phyloP scores from a whole-genome alignment of 192 early-diverging fungal genomes.

The Jimgerdemannia flammicorona region DNA sequence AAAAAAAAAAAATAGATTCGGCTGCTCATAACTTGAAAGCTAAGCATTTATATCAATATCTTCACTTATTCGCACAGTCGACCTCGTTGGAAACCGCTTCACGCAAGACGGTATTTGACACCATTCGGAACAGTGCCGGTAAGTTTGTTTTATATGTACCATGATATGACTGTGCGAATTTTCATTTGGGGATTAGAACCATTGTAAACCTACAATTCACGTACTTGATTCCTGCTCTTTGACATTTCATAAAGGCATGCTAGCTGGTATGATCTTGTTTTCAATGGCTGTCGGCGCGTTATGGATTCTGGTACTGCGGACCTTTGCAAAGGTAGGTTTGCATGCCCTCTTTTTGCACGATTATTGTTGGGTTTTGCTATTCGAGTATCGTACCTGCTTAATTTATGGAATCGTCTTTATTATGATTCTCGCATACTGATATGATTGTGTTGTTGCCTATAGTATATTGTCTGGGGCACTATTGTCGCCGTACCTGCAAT shows the following conservation, averaged over 20 bases:
- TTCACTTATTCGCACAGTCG: too few relatives aligned
- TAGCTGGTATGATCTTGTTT: conserved; percentile 28
- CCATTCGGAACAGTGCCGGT: conserved; percentile 48
- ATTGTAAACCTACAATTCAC: background rate
- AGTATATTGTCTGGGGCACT: conserved; percentile 48
- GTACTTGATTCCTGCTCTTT: background rate
- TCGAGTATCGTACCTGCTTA: background rate
- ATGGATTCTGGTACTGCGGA: conserved; percentile 35
- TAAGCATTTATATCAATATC: too few relatives aligned
- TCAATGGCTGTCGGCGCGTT: conserved; percentile 19
- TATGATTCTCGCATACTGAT: background rate
- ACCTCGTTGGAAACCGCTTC: background rate
- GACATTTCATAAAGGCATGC: conserved; percentile 13
- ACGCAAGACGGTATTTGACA: conserved; percentile 28
- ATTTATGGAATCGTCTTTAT: background rate
- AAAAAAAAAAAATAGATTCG: background rate
- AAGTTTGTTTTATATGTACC: background rate
- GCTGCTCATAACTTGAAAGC: too few relatives aligned
- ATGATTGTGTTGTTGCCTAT: background rate
- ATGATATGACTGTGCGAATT: background rate
- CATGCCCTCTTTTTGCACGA: background rate
- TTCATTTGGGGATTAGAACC: background rate
- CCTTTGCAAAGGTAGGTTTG: conserved; percentile 30
- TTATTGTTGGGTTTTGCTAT: background rate
- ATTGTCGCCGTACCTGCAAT: conserved; percentile 39